phyloP scores from a whole-genome alignment of 371 early-diverging fungal genomes.

The Phascolomyces articulosus region DNA sequence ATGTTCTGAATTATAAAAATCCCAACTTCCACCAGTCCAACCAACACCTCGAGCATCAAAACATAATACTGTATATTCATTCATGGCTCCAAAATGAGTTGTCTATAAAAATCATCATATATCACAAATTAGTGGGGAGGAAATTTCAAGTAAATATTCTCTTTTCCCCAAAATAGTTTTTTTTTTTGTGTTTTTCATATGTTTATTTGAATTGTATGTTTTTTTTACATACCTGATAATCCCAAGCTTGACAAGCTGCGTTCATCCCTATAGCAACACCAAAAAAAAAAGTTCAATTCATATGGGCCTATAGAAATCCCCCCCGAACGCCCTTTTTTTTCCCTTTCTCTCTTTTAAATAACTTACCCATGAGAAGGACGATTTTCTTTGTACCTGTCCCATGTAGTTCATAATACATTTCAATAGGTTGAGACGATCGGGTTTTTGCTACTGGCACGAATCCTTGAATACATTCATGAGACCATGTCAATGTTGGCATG shows the following conservation, averaged over 20 bases:
- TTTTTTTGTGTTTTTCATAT: too few relatives aligned
- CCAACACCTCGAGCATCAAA: constrained; percentile 86
- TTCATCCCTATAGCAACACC: constrained; percentile 37
- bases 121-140: background rate
- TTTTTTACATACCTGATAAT: constrained; percentile 28
- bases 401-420: constrained; percentile 71
- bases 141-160: too few relatives aligned
- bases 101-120: constrained; percentile 35
- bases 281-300: too few relatives aligned
- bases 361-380: constrained; percentile 62
- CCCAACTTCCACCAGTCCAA: constrained; percentile 39
- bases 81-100: constrained; percentile 54
- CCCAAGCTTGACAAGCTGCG: constrained; percentile 37
- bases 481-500: constrained; percentile 18
- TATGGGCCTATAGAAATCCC: too few relatives aligned
- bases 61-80: constrained; percentile 72
- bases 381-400: constrained; percentile 65
- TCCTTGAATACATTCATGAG: constrained; percentile 17
- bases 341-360: too few relatives aligned
- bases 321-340: too few relatives aligned
- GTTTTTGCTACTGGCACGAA: constrained; percentile 14
- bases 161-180: too few relatives aligned
- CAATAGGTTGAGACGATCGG: constrained; percentile 15
- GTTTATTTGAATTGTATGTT: too few relatives aligned
- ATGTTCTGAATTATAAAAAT: constrained; percentile 20